Conservation (phyloP, 192 early-diverging fungal species). For the Allomyces javanicus region DNA sequence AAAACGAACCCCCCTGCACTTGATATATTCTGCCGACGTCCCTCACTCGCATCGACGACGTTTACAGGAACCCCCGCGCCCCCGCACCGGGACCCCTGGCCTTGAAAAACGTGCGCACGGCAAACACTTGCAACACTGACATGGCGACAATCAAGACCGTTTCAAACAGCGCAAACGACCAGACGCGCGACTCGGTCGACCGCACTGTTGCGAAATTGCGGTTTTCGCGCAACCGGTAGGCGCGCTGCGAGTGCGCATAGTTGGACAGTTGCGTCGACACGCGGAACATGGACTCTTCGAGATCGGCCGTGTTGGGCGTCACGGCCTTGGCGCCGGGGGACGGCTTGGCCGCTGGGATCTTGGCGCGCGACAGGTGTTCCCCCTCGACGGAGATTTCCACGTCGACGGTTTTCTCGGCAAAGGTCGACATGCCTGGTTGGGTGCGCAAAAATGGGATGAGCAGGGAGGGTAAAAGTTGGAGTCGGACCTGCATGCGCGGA, state of each 20-base stretch:
- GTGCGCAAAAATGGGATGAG: too few relatives aligned
- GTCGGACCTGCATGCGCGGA: too few relatives aligned
- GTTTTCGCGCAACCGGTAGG: slow-evolving; percentile 77
- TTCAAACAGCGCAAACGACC: slow-evolving; percentile 79
- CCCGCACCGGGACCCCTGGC: too few relatives aligned
- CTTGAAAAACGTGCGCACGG: slow-evolving; percentile 76
- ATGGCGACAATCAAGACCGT: slow-evolving; percentile 57
- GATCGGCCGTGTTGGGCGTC: slow-evolving; percentile 22
- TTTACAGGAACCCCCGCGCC: too few relatives aligned
- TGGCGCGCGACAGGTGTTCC: slow-evolving; percentile 33
- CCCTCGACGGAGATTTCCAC: slow-evolving; percentile 88
- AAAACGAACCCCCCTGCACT: too few relatives aligned
- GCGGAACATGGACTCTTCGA: slow-evolving; percentile 32
- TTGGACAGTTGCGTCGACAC: slow-evolving; percentile 41
- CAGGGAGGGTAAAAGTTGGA: too few relatives aligned
- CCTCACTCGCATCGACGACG: too few relatives aligned
- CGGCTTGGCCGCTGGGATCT: slow-evolving; percentile 17
- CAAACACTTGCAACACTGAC: slow-evolving; percentile 80
- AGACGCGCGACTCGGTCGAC: slow-evolving; percentile 68
- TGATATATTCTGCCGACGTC: too few relatives aligned
- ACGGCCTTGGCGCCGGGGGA: slow-evolving; percentile 16
- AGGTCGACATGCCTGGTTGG: slow-evolving; percentile 50
- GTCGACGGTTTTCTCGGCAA: slow-evolving; percentile 85
- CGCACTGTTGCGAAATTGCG: slow-evolving; percentile 76
- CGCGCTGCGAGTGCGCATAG: slow-evolving; percentile 64